Percentiles rank a stretch among this genome's conserved stretches.
Conservation (phyloP, 148 eudicot species). For the Vaccinium corymbosum region DNA sequence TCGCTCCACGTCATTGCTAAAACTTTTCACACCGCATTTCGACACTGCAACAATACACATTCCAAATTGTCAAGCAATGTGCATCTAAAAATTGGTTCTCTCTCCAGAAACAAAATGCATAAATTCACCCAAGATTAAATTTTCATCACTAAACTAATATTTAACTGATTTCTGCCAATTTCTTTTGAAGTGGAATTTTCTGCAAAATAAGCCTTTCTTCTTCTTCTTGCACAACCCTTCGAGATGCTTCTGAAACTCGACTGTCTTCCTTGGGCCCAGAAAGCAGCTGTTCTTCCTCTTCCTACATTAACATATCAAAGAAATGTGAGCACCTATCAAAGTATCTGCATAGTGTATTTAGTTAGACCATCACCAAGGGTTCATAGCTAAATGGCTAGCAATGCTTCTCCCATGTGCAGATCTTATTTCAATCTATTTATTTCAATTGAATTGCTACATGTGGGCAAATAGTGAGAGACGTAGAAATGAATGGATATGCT, state of each 20-base stretch:
- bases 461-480: neutral
- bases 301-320: conserved; percentile 35
- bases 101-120: neutral
- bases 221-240: conserved; percentile 94
- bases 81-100: neutral
- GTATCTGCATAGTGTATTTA: neutral
- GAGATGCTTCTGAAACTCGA: conserved; percentile 87
- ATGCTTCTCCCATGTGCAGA: neutral
- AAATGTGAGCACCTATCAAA: conserved; percentile 2
- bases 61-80: conserved; percentile 9
- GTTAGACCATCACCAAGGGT: neutral
- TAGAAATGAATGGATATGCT: neutral
- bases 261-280: conserved; percentile 82
- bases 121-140: conserved; percentile 4
- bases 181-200: conserved; percentile 82
- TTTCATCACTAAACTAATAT: neutral
- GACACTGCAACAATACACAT: conserved; percentile 51
- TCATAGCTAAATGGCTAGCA: neutral
- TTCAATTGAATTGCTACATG: neutral
- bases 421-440: neutral
- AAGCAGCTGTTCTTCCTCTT: conserved; percentile 93
- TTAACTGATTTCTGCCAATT: conserved; percentile 83
- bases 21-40: conserved; percentile 68
- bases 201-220: conserved; percentile 80
- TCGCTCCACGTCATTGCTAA: conserved; percentile 80